These are phyloP conservation scores for Mediolabrus comicus DNA, from an alignment of 108 stramenopile species.

Conservation along the genomic window DNA sequence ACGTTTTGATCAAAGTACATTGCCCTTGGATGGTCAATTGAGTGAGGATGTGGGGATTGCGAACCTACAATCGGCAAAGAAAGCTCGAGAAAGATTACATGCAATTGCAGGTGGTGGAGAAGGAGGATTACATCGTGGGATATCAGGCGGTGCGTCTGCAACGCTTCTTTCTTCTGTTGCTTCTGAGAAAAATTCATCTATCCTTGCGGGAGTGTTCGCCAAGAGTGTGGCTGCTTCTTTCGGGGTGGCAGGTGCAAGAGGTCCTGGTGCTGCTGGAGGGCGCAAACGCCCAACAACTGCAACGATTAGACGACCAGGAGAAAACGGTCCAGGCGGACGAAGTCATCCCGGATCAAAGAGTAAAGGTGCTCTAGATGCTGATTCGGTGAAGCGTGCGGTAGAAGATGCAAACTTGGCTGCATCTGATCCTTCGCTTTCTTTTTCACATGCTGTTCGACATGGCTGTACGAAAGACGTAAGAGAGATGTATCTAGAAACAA, in stretches of 20 bases:
- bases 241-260: constrained; percentile 6
- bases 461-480: constrained; percentile 87
- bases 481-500: constrained; percentile 70
- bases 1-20: constrained; percentile 46
- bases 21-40: constrained; percentile 71
- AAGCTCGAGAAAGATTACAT: constrained; percentile 67
- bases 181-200: constrained; percentile 64
- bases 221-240: constrained; percentile 41
- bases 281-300: constrained; percentile 52
- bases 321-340: constrained; percentile 5
- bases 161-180: constrained; percentile 67
- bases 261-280: constrained; percentile 17
- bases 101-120: constrained; percentile 43
- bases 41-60: constrained; percentile 29
- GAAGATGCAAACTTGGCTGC: constrained; percentile 59
- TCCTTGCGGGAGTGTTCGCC: constrained; percentile 29
- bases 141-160: constrained; percentile 46
- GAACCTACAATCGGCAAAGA: constrained; percentile 63
- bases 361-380: constrained; percentile 5
- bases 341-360: constrained; percentile 8
- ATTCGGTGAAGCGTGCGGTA: constrained; percentile 38
- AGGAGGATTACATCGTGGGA: constrained; percentile 36
- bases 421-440: constrained; percentile 62
- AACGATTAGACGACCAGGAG: constrained; percentile 23
- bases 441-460: constrained; percentile 76